Conservation (phyloP, 176 grass and related monocot genomes). For the Triticum turgidum region DNA sequence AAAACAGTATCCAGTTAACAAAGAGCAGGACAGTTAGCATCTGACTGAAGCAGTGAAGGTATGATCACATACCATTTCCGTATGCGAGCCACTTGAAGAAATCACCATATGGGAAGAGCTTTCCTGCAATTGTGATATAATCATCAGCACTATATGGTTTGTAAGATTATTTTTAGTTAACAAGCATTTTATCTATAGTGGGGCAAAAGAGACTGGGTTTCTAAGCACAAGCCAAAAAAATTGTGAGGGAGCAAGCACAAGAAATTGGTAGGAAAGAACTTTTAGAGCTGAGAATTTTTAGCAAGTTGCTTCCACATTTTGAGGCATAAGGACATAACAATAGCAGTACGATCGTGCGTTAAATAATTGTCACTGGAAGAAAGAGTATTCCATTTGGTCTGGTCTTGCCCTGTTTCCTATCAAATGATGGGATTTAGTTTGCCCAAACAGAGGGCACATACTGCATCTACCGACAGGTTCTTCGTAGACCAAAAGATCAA, state of each 20-base stretch:
- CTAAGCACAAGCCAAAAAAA: background rate
- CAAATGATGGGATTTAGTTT: background rate
- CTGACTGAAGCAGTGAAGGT: background rate
- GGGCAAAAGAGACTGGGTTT: background rate
- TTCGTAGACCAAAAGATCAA: background rate
- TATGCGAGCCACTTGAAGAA: slow-evolving; percentile 59
- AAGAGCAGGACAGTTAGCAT: background rate
- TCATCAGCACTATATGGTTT: background rate
- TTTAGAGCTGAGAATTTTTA: background rate
- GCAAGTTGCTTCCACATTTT: background rate
- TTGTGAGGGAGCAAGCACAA: background rate
- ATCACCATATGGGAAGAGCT: slow-evolving; percentile 59
- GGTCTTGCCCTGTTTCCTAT: background rate
- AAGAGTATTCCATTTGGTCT: background rate
- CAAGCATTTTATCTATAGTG: background rate
- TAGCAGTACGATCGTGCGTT: background rate
- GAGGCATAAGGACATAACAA: background rate
- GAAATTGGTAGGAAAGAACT: background rate
- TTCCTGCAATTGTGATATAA: slow-evolving; percentile 39
- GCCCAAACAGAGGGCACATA: background rate
- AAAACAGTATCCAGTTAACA: background rate
- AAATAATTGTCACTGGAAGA: background rate
- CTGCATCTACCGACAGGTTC: background rate
- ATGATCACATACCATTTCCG: slow-evolving; percentile 66
- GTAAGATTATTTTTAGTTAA: background rate